phyloP scores from a whole-genome alignment of 2,329 filamentous ascomycete genomes.

The Leptodontidium sp. region DNA sequence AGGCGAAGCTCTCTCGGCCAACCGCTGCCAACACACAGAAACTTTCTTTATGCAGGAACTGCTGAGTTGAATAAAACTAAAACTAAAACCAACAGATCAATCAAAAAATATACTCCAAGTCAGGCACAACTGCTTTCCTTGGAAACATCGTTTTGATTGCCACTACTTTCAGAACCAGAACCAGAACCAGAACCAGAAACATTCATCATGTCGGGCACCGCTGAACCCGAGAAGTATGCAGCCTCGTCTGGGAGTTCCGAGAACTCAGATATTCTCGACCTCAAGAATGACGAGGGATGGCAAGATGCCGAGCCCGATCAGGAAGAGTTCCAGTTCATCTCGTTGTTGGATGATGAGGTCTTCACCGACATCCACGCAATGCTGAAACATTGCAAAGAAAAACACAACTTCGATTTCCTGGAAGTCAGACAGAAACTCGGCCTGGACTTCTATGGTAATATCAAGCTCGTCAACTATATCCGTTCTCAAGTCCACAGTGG shows the following conservation, averaged over 20 bases:
- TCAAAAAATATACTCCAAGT: not conserved
- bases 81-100: not conserved
- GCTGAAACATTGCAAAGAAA: constrained; percentile 73
- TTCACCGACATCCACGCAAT: constrained; percentile 72
- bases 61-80: not conserved
- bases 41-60: constrained; percentile 16
- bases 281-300: constrained; percentile 59
- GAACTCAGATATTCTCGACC: constrained; percentile 52
- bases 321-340: constrained; percentile 69
- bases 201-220: constrained; percentile 36
- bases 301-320: constrained; percentile 68
- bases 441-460: constrained; percentile 76
- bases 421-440: constrained; percentile 62
- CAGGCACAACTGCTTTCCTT: not conserved
- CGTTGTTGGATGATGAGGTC: constrained; percentile 71
- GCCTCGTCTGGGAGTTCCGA: constrained; percentile 51
- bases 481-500: constrained; percentile 56
- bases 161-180: not conserved
- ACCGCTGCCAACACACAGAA: constrained; percentile 16
- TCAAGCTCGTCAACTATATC: constrained; percentile 78
- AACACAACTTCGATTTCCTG: constrained; percentile 72
- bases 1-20: constrained; percentile 15
- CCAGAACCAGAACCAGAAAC: not conserved
- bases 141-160: constrained; percentile 13
- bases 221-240: constrained; percentile 33